Base-by-base conservation (phyloP, 441 rosid species). In the Raphanus hybrid region DNA sequence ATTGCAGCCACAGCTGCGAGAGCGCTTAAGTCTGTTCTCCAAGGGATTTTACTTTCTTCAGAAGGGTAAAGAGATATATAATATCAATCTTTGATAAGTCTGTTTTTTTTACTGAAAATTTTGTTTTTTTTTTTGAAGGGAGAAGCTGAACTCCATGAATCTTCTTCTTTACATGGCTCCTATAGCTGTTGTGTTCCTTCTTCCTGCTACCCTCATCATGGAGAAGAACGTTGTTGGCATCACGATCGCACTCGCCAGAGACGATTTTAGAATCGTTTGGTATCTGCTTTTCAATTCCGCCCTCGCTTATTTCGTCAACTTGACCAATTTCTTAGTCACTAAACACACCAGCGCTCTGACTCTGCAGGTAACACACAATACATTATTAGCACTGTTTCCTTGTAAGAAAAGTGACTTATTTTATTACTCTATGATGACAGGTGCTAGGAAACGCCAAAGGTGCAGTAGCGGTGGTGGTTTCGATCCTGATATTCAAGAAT, bases 1-100 rank as follows among this genome's bases (percentile, higher is more conserved):
- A 29, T 88, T 43, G 84, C 82, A 5, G 94, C 94, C 12, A 89
- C 97, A 48, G 97, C 92, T 20, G 94, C 94, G 6, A 75, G 97
- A 69, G 94, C 97, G 1, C 85, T 91, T 27, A 91, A 89, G 74
- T 74, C 97, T 7, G 92, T 91, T 54, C 78, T 91, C 65, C 97
- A 89, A 81, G 91, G 97, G 63, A 85, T 91, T 82, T 74, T 89
- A 85, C 88, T 91, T 32, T 86, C 92, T 27, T 88, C 89, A 9
- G 94, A 89, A 80, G 96, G 91, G 93, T 91, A 86, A 73, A 18
- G 67, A 23, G 18, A 14, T 1, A 74, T 3, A 1, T n/a, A n/a
- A 2, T 45, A 5, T 39, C 35, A 2, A 43, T 73, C 2, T 73
- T 57, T 39, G n/a, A 23, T 3, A 37, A 54, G 57, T 63, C 5